Evolutionary conservation across 768 basidiomycete genomes (phyloP).

Genomic region (Serendipita indica): DNA sequence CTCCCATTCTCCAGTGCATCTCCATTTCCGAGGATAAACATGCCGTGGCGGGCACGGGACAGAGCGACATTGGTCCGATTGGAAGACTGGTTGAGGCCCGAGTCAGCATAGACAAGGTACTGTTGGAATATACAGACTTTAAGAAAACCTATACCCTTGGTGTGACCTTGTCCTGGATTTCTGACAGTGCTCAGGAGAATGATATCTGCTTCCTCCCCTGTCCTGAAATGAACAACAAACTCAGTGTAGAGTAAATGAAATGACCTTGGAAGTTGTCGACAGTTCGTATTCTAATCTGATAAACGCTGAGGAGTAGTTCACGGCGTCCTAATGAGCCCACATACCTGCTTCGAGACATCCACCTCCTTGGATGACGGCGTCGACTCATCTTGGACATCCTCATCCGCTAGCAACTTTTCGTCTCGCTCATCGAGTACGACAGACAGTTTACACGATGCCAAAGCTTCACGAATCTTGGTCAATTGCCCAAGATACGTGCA

Average conservation of each 20-base stretch:
- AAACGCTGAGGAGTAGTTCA: too few species aligned
- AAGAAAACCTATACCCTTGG: constrained; percentile 49
- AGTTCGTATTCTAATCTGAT: constrained; percentile 53
- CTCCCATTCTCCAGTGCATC: constrained; percentile 35
- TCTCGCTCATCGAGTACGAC: constrained; percentile 60
- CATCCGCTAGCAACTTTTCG: constrained; percentile 37
- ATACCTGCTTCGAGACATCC: constrained; percentile 39
- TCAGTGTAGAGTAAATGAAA: background rate
- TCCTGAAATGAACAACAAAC: background rate
- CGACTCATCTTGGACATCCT: constrained; percentile 21
- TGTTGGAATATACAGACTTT: constrained; percentile 30
- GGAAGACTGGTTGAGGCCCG: constrained; percentile 18
- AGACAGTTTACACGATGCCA: constrained; percentile 32
- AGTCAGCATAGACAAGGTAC: background rate
- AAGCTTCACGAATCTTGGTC: constrained; percentile 29
- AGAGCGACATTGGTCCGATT: constrained; percentile 41
- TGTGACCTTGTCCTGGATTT: constrained; percentile 35
- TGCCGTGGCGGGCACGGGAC: constrained; percentile 57
- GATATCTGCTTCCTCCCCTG: constrained; percentile 26
- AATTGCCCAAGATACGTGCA: constrained; percentile 41
- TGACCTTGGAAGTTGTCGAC: constrained; percentile 59
- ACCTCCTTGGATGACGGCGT: constrained; percentile 28
- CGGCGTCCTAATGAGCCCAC: constrained; percentile 15
- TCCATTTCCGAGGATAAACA: constrained; percentile 60
- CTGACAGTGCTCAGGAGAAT: constrained; percentile 63